Evolutionary conservation across 2,329 filamentous ascomycete genomes (phyloP), one percentile per base, ranked within the genome.

Genomic region (Fusarium sp.): DNA sequence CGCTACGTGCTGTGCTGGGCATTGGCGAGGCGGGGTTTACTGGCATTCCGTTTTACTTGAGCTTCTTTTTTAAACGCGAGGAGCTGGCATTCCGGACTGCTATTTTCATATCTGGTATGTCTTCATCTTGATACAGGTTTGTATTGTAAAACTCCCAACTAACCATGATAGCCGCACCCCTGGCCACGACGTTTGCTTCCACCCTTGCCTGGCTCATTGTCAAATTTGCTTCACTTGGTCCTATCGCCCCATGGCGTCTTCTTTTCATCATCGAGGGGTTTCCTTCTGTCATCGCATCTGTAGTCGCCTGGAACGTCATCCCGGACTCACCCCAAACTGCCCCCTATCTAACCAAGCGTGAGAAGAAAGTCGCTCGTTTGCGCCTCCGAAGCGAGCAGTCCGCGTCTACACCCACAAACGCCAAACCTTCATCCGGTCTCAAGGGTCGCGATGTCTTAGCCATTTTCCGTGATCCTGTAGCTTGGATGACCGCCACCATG

Each of bases 41-140:
- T 0, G 88, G 88, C 5, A 85, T 91, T 40, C 89, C 89, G 0
- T 87, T 88, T 63, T 91, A 90, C 70, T 79, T 91, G 32, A 89
- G 87, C 18, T 90, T 90, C 79, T 91, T 91, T 78, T 91, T 87
- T 78, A 86, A 84, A 73, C 80, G 87, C 38, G 82, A 87, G 46
- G 95, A 98, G 79, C 83, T 98, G 34, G 95, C 94, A 1, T 91
- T 96, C 65, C 85, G 94, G 40, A 96, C 92, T 0, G 94, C 94
- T 24, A 86, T 97, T 3, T 97, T 97, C 80, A 90, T 98, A 57
- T 94, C 93, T 1, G 93, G 84, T 85, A 75, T 49, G 80, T 76
- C 8, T 29, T 44, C 11, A 12, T 65, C 9, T 58, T 62, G 47
- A 32, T 43, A 67, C 86, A 47, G 22, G 11, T 11, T 25, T 55